Conservation (phyloP, 2,329 filamentous ascomycete species). For the Colletotrichum melonis region DNA sequence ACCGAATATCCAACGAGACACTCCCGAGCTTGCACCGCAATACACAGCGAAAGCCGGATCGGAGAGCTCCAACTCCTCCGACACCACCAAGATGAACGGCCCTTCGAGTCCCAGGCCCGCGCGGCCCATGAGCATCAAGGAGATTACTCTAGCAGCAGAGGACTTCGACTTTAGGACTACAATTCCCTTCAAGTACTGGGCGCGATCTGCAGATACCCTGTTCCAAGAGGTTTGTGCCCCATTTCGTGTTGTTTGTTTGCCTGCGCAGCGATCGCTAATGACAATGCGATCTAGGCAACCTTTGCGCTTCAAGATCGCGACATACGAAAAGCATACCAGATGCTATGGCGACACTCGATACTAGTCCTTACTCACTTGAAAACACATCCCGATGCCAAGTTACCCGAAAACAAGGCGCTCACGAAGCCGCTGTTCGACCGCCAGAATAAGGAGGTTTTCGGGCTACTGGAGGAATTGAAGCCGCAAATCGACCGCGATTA, state of each 20-base stretch:
- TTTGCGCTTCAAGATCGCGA: slow-evolving; percentile 90
- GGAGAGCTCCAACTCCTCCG: slow-evolving; percentile 4
- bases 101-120: slow-evolving; percentile 47
- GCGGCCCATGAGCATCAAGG: slow-evolving; percentile 77
- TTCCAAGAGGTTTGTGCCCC: slow-evolving; percentile 77
- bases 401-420: slow-evolving; percentile 71
- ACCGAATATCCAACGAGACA: background rate
- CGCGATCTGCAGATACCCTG: slow-evolving; percentile 82
- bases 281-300: slow-evolving; percentile 69
- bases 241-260: background rate
- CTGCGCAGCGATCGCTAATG: background rate
- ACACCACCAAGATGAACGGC: slow-evolving; percentile 41
- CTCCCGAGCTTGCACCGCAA: background rate
- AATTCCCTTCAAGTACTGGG: slow-evolving; percentile 84
- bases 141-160: slow-evolving; percentile 80
- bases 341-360: slow-evolving; percentile 89
- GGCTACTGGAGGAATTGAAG: slow-evolving; percentile 81
- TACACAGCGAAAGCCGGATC: background rate
- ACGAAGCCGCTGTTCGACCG: slow-evolving; percentile 65
- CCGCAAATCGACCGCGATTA: slow-evolving; percentile 80
- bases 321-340: slow-evolving; percentile 87
- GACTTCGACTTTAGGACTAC: slow-evolving; percentile 84
- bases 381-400: slow-evolving; percentile 79
- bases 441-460: slow-evolving; percentile 66
- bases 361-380: slow-evolving; percentile 83